Evolutionary conservation across 768 basidiomycete genomes (phyloP), one percentile per base, ranked within the genome.

Genomic region (Serendipita sp.): DNA sequence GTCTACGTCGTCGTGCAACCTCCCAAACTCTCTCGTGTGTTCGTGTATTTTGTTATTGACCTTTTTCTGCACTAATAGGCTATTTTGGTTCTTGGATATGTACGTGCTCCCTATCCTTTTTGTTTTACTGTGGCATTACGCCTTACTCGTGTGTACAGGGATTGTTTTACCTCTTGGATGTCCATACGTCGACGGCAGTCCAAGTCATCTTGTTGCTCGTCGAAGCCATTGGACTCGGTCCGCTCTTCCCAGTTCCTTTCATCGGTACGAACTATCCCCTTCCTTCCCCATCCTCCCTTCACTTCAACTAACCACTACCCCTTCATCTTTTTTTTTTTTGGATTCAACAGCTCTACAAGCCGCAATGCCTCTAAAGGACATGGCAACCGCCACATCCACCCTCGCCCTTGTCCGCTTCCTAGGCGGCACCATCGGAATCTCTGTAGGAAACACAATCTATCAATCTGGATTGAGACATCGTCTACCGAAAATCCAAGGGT

Each of bases 361-460:
- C 1, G 85, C 89, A 0, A 93, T 93, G 89, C 91, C 91, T 0
- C 69, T 88, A 15, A 85, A 83, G 68, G 88, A 91, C 67, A 89
- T 91, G 88, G 88, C 89, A 1, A 89, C 89, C 2, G 83, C 82
- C 63, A 89, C 89, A 0, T 76, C 80, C 0, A 82, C 83, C 0
- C 86, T 85, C 69, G 80, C 81, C 23, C 85, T 92, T 69, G 74
- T 91, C 67, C 79, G 86, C 82, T 84, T 70, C 33, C 71, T 90
- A 36, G 88, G 88, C 10, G 88, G 83, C 16, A 86, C 88, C 0
- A 76, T 90, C 27, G 87, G 87, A 8, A 81, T 91, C 64, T 78
- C 88, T 0, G 69, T 88, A 45, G 86, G 87, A 23, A 84, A 89
- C 68, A 81, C 23, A 23, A 23, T 71, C 62, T 72, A 70, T 62